A percentile compares a stretch with the other conserved stretches of the same genome.
Evolutionary conservation across 176 grass and related monocot genomes (phyloP).

Genomic region (Tillandsia fasciculata): DNA sequence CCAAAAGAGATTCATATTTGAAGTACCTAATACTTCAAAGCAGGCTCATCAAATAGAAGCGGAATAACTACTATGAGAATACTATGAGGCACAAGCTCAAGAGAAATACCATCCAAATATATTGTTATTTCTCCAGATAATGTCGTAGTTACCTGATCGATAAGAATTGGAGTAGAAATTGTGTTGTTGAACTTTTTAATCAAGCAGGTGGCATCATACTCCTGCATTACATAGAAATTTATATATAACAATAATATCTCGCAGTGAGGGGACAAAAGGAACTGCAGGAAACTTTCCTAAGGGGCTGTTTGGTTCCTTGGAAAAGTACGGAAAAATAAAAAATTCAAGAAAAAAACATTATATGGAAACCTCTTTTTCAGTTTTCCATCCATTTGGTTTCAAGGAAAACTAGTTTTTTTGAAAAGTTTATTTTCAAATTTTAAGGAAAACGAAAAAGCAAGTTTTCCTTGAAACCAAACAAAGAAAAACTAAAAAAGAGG

Average conservation of each 20-base stretch:
- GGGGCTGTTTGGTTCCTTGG: background rate
- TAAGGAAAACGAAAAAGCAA: no score
- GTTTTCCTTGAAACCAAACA: no score
- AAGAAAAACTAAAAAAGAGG: no score
- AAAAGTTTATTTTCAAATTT: no score
- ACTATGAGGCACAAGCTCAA: no score
- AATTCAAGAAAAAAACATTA: no score
- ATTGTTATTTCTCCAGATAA: background rate
- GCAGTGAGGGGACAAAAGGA: background rate
- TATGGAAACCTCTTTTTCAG: no score
- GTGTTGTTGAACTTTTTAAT: conserved; percentile 44
- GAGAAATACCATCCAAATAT: no score
- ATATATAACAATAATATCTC: background rate
- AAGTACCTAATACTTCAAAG: background rate
- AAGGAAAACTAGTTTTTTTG: no score
- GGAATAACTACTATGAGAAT: no score
- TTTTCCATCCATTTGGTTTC: no score
- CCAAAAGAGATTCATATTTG: background rate
- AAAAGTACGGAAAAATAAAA: no score
- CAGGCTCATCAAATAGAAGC: background rate
- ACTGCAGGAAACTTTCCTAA: background rate
- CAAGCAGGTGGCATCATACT: conserved; percentile 74
- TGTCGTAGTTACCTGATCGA: conserved; percentile 65
- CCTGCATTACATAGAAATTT: conserved; percentile 34
- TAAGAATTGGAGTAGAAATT: conserved; percentile 66